Evolutionary conservation across 345 rosid genomes (phyloP).

Genomic region (Populus ilicifolia): DNA sequence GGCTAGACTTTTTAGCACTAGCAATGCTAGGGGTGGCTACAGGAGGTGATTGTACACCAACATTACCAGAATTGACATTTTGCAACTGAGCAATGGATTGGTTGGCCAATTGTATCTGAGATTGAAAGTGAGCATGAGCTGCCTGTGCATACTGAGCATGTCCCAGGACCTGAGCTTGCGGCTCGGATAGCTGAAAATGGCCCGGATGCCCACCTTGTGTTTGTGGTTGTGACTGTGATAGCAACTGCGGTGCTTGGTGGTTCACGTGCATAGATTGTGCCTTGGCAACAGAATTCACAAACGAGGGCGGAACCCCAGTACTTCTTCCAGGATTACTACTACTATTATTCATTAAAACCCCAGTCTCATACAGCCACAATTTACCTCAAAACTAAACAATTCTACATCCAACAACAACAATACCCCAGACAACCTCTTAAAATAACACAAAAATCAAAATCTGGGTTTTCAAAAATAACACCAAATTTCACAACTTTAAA

Average conservation of each 20-base stretch:
- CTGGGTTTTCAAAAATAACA: background rate
- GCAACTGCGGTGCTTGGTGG: constrained; percentile 28
- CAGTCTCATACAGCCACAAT: background rate
- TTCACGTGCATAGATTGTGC: constrained; percentile 28
- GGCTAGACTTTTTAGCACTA: constrained; percentile 41
- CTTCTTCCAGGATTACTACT: constrained; percentile 29
- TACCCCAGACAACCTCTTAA: constrained; percentile 4
- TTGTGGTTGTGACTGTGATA: constrained; percentile 36
- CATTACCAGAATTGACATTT: constrained; percentile 25
- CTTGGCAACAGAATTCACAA: constrained; percentile 30
- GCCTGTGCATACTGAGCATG: constrained; percentile 38
- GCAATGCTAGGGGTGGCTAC: constrained; percentile 38
- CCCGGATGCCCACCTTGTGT: constrained; percentile 39
- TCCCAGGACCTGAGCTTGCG: constrained; percentile 37
- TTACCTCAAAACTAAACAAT: constrained; percentile 12
- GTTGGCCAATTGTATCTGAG: constrained; percentile 21
- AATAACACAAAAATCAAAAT: constrained; percentile 1
- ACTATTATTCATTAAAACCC: constrained; percentile 31
- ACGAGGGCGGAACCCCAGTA: constrained; percentile 29
- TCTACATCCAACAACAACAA: constrained; percentile 11
- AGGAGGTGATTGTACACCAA: constrained; percentile 27
- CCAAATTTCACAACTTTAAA: background rate
- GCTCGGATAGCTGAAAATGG: constrained; percentile 53
- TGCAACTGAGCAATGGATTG: constrained; percentile 29
- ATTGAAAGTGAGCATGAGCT: constrained; percentile 22